These are phyloP conservation scores for Rhododendron mucronatum DNA, from an alignment of 148 eudicot species.

Conservation along the genomic window DNA sequence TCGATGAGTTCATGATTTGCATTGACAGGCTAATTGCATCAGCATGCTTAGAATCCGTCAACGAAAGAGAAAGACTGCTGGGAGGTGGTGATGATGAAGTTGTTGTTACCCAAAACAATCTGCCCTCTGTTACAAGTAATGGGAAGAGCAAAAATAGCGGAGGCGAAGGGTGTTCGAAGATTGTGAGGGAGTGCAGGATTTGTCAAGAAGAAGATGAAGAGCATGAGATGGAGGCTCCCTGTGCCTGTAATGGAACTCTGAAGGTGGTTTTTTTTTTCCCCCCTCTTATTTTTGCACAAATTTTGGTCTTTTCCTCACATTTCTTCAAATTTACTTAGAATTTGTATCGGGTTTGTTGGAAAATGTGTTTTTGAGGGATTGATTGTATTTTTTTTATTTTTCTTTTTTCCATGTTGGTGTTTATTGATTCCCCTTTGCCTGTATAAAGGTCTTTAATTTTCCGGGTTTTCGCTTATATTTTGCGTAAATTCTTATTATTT, in stretches of 20 bases:
- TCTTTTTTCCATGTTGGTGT: too few species aligned
- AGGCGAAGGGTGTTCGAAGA: constrained; percentile 26
- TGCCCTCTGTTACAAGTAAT: not conserved
- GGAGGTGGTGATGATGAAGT: not conserved
- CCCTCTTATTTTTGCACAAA: not conserved
- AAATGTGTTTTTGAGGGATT: not conserved
- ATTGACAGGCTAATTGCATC: constrained; percentile 51
- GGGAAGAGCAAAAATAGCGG: constrained; percentile 1
- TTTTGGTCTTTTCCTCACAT: too few species aligned
- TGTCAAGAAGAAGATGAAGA: constrained; percentile 82
- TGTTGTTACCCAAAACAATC: not conserved
- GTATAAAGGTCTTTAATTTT: not conserved
- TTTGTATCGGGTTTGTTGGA: not conserved
- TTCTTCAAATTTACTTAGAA: too few species aligned
- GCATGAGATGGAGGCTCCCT: constrained; percentile 62
- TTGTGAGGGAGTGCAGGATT: constrained; percentile 69
- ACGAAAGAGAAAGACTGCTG: constrained; percentile 11
- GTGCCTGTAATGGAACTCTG: constrained; percentile 87
- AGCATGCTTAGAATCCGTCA: constrained; percentile 32
- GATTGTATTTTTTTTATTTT: not conserved
- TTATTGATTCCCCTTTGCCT: not conserved
- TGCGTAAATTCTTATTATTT: not conserved
- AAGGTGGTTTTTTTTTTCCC: constrained; percentile 34
- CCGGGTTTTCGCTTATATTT: not conserved
- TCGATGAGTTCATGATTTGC: constrained; percentile 65